Evolutionary conservation across 441 rosid species (phyloP), one percentile per base, ranked within the genome.

Genomic region (Pelargonium fulgidum): DNA sequence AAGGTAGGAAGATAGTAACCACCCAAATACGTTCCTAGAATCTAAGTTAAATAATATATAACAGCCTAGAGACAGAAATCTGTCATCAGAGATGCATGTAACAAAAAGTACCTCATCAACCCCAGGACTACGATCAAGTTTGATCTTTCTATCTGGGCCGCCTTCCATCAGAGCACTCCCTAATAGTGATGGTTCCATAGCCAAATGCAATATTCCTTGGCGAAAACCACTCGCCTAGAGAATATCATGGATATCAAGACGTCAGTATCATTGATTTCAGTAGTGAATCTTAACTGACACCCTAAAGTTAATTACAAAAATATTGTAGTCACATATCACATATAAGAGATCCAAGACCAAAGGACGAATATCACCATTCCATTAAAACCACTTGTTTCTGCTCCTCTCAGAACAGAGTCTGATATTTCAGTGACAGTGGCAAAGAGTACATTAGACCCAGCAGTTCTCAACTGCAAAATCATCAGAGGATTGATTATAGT

Each of bases 181-280:
- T 76, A 93, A 74, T 19, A 91, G 74, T 2, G 95, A 89, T 69
- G 97, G 99, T 75, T 93, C 99, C 99, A 93, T 93, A 29, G 99
- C 96, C 85, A 93, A 80, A 83, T 85, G 90, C 76, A 93, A 76
- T 79, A 93, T 82, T 76, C 97, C 99, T 68, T 93, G 93, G 83
- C 84, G 93, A 80, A 93, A 89, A 68, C 99, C 96, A 69, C 80
- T 84, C 64, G 89, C 81, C 99, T 93, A 81, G 67, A 72, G 61
- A 67, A 79, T 36, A 69, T 63, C 64, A 67, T 41, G 64, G 48
- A 66, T 5, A 65, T 33, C 17, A 62, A 52, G 78, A 54, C 3
- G 50, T 76, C 71, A 72, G 10, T 50, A 14, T 67, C 39, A 24
- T 61, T 22, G 33, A 61, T 11, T 61, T 61, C 33, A 24, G 26